Evolutionary conservation across 2,329 filamentous ascomycete genomes (phyloP).

Genomic region (Phyllosticta ampelicida): DNA sequence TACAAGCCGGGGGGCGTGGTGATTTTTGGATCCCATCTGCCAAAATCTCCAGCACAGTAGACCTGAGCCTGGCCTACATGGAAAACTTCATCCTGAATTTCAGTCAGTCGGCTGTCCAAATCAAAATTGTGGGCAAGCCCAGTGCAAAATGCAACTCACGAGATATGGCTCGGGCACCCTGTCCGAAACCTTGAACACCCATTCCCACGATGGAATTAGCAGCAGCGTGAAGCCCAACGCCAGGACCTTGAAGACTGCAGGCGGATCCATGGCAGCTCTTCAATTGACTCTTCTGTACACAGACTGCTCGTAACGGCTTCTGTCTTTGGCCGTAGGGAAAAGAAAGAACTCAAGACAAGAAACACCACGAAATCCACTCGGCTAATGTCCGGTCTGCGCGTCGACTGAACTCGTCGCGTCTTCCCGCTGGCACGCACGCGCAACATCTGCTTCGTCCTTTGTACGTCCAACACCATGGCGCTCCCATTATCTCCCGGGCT

Average conservation of each 20-base stretch:
- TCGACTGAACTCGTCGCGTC: neutral
- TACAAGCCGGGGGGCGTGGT: conserved; percentile 83
- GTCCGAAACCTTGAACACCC: conserved; percentile 36
- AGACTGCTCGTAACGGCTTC: neutral
- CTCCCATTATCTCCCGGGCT: conserved; percentile 55
- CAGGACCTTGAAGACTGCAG: conserved; percentile 7
- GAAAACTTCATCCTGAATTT: conserved; percentile 67
- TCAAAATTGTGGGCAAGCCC: no score
- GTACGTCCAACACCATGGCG: conserved; percentile 37
- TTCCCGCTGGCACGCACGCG: neutral
- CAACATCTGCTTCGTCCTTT: neutral
- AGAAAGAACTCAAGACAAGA: no score
- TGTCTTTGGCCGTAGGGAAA: no score
- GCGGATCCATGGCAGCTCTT: conserved; percentile 1
- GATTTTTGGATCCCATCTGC: conserved; percentile 89
- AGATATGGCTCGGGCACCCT: conserved; percentile 49
- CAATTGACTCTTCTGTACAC: neutral
- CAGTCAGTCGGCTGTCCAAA: no score
- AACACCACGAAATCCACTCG: conserved; percentile 1
- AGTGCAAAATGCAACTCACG: conserved; percentile 33
- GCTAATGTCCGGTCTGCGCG: conserved; percentile 8
- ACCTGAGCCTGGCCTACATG: conserved; percentile 85
- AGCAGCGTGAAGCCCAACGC: conserved; percentile 8
- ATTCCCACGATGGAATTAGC: conserved; percentile 21
- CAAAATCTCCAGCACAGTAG: conserved; percentile 67